Evolutionary conservation across 2,329 filamentous ascomycete genomes (phyloP), one percentile per base, ranked within the genome.

Genomic region (Sporothrix pallida): DNA sequence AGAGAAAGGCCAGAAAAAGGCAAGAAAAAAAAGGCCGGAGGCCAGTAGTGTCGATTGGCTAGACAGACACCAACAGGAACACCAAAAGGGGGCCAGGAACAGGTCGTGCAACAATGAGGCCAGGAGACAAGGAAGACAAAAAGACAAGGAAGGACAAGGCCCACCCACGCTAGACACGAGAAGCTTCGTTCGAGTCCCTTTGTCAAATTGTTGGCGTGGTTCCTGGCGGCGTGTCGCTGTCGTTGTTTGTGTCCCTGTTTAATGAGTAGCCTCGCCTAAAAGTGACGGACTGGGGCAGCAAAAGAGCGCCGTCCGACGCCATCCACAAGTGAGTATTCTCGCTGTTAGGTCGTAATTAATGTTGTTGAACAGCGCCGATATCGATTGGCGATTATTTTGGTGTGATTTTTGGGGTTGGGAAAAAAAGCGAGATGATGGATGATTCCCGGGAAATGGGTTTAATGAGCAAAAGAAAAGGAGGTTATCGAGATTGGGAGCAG

Each of bases 221-320:
- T 70, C 31, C 31, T 37, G 31, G 31, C 31, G 48, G 23, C 26
- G 67, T 23, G 50, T 56, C 67, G 9, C 48, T 70, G 52, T 67
- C 37, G 42, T 26, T 20, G 42, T 48, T 23, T 7, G 44, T 50
- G 69, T 44, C 44, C 37, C 70, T 62, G 50, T 72, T 65, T 72
- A 74, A 74, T 63, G 70, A 72, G 63, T 7, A 74, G 62, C 62
- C 65, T 74, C 31, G 70, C 65, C 58, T 69, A 70, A 60, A 48
- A 74, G 46, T 42, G 26, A 70, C 5, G n/a, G 37, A 58, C 50
- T 37, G 73, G 69, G 63, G 37, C 50, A 20, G n/a, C 23, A 69
- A 56, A 67, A 20, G 44, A 44, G 63, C 50, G 50, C 63, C 63
- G 63, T 17, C 54, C 70, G 46, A 56, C 56, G 70, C 62, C 73